Conservation (phyloP, 768 basidiomycete species). For the Lactarius indigo region DNA sequence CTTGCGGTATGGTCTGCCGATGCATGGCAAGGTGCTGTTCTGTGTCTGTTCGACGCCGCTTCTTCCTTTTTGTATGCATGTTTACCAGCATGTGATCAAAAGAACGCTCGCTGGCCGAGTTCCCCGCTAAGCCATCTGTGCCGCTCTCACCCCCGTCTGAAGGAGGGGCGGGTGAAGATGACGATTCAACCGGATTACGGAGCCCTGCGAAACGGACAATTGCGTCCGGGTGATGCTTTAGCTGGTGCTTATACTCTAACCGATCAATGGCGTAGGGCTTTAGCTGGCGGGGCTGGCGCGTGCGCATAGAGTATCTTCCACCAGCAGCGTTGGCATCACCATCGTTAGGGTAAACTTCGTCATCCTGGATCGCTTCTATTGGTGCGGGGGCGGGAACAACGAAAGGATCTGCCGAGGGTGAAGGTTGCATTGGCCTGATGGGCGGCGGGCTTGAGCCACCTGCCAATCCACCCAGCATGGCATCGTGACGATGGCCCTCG, state of each 20-base stretch:
- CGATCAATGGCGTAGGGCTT: conserved; percentile 62
- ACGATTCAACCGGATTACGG: conserved; percentile 23
- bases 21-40: neutral
- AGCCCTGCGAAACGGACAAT: conserved; percentile 51
- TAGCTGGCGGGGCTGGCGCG: conserved; percentile 51
- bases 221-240: conserved; percentile 61
- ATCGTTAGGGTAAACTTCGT: conserved; percentile 7
- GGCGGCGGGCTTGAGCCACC: neutral
- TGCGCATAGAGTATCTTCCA: conserved; percentile 51
- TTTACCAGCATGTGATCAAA: neutral
- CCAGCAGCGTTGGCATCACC: neutral
- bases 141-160: conserved; percentile 1
- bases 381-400: neutral
- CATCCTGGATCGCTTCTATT: neutral
- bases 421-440: neutral
- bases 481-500: neutral
- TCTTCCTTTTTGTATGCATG: conserved; percentile 5
- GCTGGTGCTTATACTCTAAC: conserved; percentile 45
- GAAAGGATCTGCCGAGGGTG: neutral
- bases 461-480: neutral
- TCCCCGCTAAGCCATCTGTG: neutral
- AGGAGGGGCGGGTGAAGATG: conserved; percentile 6
- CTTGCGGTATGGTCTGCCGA: neutral
- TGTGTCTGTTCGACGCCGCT: neutral
- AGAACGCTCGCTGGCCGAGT: neutral